phyloP scores from a whole-genome alignment of 1,284 basidiomycete species.

The Phylloboletellus chloephorus region DNA sequence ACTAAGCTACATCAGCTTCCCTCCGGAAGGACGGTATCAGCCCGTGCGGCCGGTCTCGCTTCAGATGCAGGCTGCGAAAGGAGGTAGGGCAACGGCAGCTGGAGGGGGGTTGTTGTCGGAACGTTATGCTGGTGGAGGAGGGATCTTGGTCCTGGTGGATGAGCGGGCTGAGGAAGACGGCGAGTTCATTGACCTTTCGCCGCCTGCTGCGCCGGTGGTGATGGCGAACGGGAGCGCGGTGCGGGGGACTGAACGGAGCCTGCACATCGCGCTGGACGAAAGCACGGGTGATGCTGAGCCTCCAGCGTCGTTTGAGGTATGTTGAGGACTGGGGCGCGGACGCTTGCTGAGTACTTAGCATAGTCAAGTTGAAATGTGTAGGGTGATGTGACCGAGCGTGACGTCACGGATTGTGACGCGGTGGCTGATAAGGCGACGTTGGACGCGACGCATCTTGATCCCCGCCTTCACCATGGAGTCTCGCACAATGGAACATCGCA shows the following conservation, averaged over 20 bases:
- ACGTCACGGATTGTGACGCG: slow-evolving; percentile 24
- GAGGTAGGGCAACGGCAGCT: slow-evolving; percentile 31
- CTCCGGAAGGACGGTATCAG: slow-evolving; percentile 73
- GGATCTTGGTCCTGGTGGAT: slow-evolving; percentile 77
- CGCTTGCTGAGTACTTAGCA: slow-evolving; percentile 25
- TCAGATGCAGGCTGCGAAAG: slow-evolving; percentile 36
- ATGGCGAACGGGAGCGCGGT: slow-evolving; percentile 27
- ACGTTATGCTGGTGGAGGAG: slow-evolving; percentile 72
- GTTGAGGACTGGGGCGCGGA: slow-evolving; percentile 23
- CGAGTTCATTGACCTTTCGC: slow-evolving; percentile 72
- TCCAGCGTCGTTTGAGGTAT: slow-evolving; percentile 75
- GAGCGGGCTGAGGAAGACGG: slow-evolving; percentile 57
- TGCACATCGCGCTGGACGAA: slow-evolving; percentile 64
- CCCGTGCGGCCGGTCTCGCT: slow-evolving; percentile 84
- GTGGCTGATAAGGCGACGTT: slow-evolving; percentile 28
- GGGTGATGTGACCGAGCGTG: slow-evolving; percentile 17
- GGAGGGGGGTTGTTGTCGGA: slow-evolving; percentile 41
- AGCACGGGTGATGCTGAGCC: slow-evolving; percentile 70
- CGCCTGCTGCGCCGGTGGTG: slow-evolving; percentile 27
- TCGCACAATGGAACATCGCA: slow-evolving; percentile 63
- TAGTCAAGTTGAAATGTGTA: background rate
- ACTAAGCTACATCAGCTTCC: slow-evolving; percentile 80
- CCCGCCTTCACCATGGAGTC: slow-evolving; percentile 38
- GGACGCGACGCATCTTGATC: slow-evolving; percentile 23
- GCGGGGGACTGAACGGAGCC: slow-evolving; percentile 27